phyloP scores from a whole-genome alignment of 192 early-diverging fungal species.

The Backusella westeae region DNA sequence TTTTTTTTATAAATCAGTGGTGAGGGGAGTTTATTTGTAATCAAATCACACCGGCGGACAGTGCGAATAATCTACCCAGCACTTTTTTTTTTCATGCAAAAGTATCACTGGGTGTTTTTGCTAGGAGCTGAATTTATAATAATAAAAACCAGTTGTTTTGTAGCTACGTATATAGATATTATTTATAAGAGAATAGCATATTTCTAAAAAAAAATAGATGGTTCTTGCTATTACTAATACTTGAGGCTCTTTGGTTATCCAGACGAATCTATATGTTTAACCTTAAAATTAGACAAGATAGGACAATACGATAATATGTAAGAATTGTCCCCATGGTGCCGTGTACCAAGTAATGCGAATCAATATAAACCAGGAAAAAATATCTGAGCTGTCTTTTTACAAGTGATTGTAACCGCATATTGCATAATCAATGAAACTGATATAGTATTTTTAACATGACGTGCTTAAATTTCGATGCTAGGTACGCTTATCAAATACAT shows the following conservation, averaged over 20 bases:
- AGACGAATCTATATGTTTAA: neutral
- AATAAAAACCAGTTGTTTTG: neutral
- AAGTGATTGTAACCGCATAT: neutral
- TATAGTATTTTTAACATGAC: neutral
- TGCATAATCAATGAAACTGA: neutral
- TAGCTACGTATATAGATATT: neutral
- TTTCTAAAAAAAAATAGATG: neutral
- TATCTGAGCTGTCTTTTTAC: neutral
- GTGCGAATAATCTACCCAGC: neutral
- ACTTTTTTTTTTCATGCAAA: neutral
- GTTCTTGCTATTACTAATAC: neutral
- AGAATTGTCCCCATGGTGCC: neutral
- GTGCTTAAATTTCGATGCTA: neutral
- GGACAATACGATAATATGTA: neutral
- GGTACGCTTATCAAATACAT: neutral
- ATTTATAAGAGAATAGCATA: neutral
- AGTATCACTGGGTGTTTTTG: neutral
- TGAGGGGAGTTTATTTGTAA: neutral
- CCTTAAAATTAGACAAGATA: neutral
- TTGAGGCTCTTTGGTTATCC: neutral
- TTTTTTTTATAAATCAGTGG: neutral
- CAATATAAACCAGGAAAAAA: neutral
- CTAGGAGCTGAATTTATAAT: neutral
- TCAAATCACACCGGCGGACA: neutral
- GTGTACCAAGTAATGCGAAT: neutral